Base-by-base conservation (phyloP, 139 green algal genomes). In the Ettlia oleoabundans region DNA sequence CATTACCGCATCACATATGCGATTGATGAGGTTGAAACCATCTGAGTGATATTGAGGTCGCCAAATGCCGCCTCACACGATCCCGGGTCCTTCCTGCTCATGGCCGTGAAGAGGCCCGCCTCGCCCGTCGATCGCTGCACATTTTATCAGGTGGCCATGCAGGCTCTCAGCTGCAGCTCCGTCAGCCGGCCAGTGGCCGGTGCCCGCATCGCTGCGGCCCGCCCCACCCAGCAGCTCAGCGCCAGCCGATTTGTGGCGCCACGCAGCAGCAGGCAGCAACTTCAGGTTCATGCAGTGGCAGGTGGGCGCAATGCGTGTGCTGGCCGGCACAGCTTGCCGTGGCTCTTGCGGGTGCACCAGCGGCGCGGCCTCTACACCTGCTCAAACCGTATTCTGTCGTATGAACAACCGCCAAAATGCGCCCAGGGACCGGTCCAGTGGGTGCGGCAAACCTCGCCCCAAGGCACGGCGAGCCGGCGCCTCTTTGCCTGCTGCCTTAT, bases 281-380 rank as follows among this genome's bases (percentile, higher is more conserved):
- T 80, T 18, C 52, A 51, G 68, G 73, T 67, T 30, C 26, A 51
- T 8, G 73, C 73, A 24, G 58, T 67, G 33, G 73, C 73, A 69
- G 73, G 73, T 80, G 73, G 64, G 64, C 41, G 33, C 32, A 18
- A 41, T 41, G 64, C 64, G 33, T 43, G 64, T 10, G 18, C 43
- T 58, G 47, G 47, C 47, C 47, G 47, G 10, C 47, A 58, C 47
- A 58, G 47, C 13, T 15, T 58, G 10, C 15, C 47, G 47, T n/a
- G n/a, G n/a, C n/a, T n/a, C n/a, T n/a, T n/a, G n/a, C n/a, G n/a
- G n/a, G n/a, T n/a, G 47, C 41, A 62, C 43, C 41, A 76, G 41
- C 41, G 18, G 43, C 18, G 15, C 21, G 41, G 18, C 18, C 67
- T 76, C 18, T 58, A 21, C 18, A 22, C 18, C 67, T 55, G 43